Base-by-base conservation (phyloP, 495 filamentous ascomycete genomes). In the Penicillium daleae region DNA sequence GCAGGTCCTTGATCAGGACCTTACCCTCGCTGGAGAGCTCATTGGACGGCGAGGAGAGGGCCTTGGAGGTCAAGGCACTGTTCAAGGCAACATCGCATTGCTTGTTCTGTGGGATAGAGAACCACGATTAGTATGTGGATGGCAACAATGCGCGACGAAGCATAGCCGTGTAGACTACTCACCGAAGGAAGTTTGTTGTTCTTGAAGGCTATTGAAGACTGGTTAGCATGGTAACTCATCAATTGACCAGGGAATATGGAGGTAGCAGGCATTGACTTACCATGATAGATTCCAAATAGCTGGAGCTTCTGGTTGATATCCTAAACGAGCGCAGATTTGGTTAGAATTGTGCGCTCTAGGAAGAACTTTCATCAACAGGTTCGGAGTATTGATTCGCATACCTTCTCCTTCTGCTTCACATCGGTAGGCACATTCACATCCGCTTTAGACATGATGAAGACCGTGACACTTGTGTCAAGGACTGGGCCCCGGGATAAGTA, bases 81-180 rank as follows among this genome's bases (percentile, higher is more conserved):
- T 96, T 97, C 69, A 99, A 76, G 24, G 94, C 92, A 17, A 96
- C 83, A 80, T 98, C 95, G 74, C 97, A 96, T 81, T 99, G 95
- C 63, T 93, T 90, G 77, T 99, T 99, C 78, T 83, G 65, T 61
- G 13, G 31, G n/a, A 22, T 15, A 9, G 17, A n/a, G 54, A 7
- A 27, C 17, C 9, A 21, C 12, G 15, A 26, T 56, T 17, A 56
- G 33, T 56, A 56, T 39, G 22, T 21, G 32, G 26, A 19, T 54
- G 10, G 29, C n/a, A 32, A 12, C 31, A 54, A 54, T 8, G 12
- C 31, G 29, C n/a, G 19, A 54, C 7, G 12, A 10, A 13, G n/a
- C n/a, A 27, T 0, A 13, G 51, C n/a, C 19, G 21, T 13, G 51
- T 13, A 4, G 9, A 22, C 26, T 42, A 80, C 90, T 76, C 82